A percentile compares a stretch with the other conserved stretches of the same genome.
Conservation (phyloP, 2,329 filamentous ascomycete genomes). For the Fusarium fracticaudum region DNA sequence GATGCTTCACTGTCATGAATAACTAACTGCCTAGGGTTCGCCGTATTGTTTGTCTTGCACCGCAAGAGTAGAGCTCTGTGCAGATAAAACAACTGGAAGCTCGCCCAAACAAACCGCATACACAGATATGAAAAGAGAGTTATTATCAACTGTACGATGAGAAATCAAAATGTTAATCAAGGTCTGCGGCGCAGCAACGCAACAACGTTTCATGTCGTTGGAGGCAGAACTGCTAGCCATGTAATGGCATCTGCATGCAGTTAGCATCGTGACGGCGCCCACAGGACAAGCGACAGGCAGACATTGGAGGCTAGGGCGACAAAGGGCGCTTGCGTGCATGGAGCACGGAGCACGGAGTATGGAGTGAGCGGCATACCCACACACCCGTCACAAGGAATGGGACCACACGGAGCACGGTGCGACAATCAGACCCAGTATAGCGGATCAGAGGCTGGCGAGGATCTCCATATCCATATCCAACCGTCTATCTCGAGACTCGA, state of each 20-base stretch:
- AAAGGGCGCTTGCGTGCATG: constrained; percentile 26
- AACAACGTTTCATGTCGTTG: constrained; percentile 32
- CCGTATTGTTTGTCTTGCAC: neutral
- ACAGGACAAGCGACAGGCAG: constrained; percentile 18
- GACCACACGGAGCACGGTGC: constrained; percentile 36
- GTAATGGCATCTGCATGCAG: constrained; percentile 34
- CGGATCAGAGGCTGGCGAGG: constrained; percentile 34
- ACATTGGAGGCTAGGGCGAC: constrained; percentile 1
- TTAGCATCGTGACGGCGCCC: constrained; percentile 27
- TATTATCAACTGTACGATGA: neutral
- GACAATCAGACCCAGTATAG: constrained; percentile 41
- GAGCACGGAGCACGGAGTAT: neutral
- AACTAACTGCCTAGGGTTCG: too few species aligned
- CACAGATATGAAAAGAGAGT: neutral
- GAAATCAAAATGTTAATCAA: neutral
- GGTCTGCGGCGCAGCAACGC: constrained; percentile 22
- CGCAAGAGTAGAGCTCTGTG: neutral
- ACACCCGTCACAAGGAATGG: constrained; percentile 32
- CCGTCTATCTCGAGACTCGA: neutral
- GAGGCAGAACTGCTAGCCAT: constrained; percentile 32
- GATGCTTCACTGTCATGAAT: neutral
- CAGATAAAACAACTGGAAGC: neutral
- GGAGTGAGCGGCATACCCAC: constrained; percentile 8
- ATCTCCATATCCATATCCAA: constrained; percentile 1
- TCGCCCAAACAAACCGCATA: neutral